Percentiles rank a stretch among this genome's conserved stretches.
These are phyloP conservation scores for Phytopythium helicoides DNA, from an alignment of 352 stramenopile genomes.

Conservation along the genomic window DNA sequence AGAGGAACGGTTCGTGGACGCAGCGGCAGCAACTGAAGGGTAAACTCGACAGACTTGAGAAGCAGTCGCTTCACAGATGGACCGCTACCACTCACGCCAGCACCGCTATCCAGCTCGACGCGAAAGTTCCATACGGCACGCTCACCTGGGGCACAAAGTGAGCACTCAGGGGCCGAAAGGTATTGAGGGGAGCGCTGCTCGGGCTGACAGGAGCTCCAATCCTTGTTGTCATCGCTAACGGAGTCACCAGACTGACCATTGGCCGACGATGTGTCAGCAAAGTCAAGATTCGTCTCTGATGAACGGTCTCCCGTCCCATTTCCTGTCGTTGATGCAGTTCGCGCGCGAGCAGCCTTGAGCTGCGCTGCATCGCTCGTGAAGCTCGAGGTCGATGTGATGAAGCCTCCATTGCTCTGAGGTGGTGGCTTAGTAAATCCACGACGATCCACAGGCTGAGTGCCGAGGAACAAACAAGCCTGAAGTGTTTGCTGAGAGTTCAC, in stretches of 20 bases:
- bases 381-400: constrained; percentile 55
- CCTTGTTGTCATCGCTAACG: constrained; percentile 83
- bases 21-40: constrained; percentile 76
- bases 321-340: constrained; percentile 51
- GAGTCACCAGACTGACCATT: constrained; percentile 27
- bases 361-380: constrained; percentile 47
- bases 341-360: constrained; percentile 53
- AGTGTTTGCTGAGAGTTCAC: constrained; percentile 88
- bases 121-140: constrained; percentile 88
- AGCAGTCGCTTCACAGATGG: constrained; percentile 58
- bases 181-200: constrained; percentile 76
- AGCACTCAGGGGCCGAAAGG: constrained; percentile 65
- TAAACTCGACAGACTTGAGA: constrained; percentile 91
- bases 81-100: constrained; percentile 32
- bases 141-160: constrained; percentile 74
- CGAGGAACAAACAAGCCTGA: constrained; percentile 83
- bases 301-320: constrained; percentile 48
- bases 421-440: constrained; percentile 84
- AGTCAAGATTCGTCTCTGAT: constrained; percentile 71
- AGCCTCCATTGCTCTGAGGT: constrained; percentile 84
- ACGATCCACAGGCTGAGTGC: constrained; percentile 82
- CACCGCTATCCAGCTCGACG: constrained; percentile 76
- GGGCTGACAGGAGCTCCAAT: constrained; percentile 86
- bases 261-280: constrained; percentile 57
- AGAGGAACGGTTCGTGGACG: constrained; percentile 76